Evolutionary conservation across 306 rosid species (phyloP).

Genomic region (Cucurbita argyrosperma): DNA sequence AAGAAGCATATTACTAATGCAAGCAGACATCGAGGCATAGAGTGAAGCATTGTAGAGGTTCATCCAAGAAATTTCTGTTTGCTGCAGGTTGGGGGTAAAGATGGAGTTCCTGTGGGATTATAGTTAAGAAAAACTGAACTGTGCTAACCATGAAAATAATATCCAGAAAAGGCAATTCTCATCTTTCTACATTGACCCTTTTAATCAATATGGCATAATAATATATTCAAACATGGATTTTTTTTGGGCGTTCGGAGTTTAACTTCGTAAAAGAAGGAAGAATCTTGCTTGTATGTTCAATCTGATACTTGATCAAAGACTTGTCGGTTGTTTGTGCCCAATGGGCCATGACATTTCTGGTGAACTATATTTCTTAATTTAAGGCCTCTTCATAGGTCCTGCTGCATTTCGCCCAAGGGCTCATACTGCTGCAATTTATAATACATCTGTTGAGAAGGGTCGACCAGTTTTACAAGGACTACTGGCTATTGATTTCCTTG

Average conservation of each 20-base stretch:
- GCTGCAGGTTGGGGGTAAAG: not conserved
- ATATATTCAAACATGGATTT: not conserved
- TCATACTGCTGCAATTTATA: conserved; percentile 60
- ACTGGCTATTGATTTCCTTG: conserved; percentile 83
- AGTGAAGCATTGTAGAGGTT: not conserved
- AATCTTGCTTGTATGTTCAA: not conserved
- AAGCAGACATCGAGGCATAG: not conserved
- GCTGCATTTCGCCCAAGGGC: conserved; percentile 99
- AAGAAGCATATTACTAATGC: not conserved
- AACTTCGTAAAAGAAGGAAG: not conserved
- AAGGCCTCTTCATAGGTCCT: conserved; percentile 49
- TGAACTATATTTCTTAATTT: not conserved
- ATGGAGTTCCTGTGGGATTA: not conserved
- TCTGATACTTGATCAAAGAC: not conserved
- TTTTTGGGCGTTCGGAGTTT: not conserved
- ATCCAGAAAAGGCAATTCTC: not conserved
- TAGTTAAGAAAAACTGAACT: not conserved
- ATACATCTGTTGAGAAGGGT: conserved; percentile 76
- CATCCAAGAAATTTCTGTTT: not conserved
- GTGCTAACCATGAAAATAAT: not conserved
- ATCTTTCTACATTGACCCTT: not conserved
- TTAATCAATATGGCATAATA: not conserved
- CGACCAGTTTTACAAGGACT: conserved; percentile 96
- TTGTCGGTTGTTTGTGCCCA: not conserved
- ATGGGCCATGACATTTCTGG: not conserved